Percentiles rank a stretch among this genome's conserved stretches.
These are phyloP conservation scores for Lippia alba DNA, from an alignment of 305 asterid genomes.

Conservation along the genomic window DNA sequence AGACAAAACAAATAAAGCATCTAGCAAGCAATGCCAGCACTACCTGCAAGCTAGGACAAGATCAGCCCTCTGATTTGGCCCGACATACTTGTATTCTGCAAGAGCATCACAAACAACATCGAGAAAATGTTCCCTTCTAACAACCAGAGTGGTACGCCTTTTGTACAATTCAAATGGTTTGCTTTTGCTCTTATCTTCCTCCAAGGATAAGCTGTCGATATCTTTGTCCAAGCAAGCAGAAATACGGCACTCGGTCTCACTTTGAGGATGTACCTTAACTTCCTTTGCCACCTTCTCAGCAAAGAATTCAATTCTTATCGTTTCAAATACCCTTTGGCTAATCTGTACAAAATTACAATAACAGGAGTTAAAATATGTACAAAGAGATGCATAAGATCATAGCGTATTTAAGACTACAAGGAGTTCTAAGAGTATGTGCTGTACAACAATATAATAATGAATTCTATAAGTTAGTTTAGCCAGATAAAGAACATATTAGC, in stretches of 20 bases:
- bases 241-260: slow-evolving; percentile 44
- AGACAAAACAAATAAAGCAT: slow-evolving; percentile 9
- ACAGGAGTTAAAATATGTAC: slow-evolving; percentile 20
- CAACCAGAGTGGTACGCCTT: slow-evolving; percentile 79
- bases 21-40: slow-evolving; percentile 25
- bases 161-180: slow-evolving; percentile 86
- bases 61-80: slow-evolving; percentile 96
- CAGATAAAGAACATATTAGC: slow-evolving; percentile 2
- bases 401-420: slow-evolving; percentile 1
- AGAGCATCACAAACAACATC: slow-evolving; percentile 88
- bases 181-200: slow-evolving; percentile 48
- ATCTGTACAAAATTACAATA: slow-evolving; percentile 53
- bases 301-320: slow-evolving; percentile 56
- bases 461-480: background rate
- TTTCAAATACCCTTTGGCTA: slow-evolving; percentile 83
- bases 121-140: slow-evolving; percentile 69
- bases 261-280: slow-evolving; percentile 50
- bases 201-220: slow-evolving; percentile 33
- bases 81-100: slow-evolving; percentile 90
- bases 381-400: slow-evolving; percentile 12
- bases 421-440: slow-evolving; percentile 14
- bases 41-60: slow-evolving; percentile 95
- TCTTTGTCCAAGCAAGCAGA: slow-evolving; percentile 43
- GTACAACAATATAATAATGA: slow-evolving; percentile 1
- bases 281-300: slow-evolving; percentile 46